A percentile compares a stretch with the other conserved stretches of the same genome.
Conservation (phyloP, 164 flowering plant genomes). For the Magnolia kwangsiensis region DNA sequence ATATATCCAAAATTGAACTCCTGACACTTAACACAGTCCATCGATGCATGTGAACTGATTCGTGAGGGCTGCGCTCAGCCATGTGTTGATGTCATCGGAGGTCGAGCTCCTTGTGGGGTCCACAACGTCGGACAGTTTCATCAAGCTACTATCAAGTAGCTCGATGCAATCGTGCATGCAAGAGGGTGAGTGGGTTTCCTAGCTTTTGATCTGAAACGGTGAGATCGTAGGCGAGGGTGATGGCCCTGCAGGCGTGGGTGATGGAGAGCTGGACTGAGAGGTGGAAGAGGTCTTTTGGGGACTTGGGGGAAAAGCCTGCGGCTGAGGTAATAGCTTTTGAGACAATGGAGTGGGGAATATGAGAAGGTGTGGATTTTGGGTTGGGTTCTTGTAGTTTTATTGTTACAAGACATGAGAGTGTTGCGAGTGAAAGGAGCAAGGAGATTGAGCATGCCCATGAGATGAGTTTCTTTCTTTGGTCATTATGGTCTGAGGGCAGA, state of each 20-base stretch:
- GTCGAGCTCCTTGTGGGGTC: constrained; percentile 2
- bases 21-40: too few species aligned
- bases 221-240: constrained; percentile 7
- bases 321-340: constrained; percentile 2
- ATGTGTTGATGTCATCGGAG: constrained; percentile 31
- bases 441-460: constrained; percentile 6
- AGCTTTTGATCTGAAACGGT: constrained; percentile 2
- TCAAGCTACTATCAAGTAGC: constrained; percentile 23
- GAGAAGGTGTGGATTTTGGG: constrained; percentile 1
- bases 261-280: constrained; percentile 18
- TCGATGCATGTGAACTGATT: constrained; percentile 33
- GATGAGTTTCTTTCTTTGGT: not conserved
- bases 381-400: constrained; percentile 3
- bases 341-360: not conserved
- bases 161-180: constrained; percentile 30
- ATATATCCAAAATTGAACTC: too few species aligned
- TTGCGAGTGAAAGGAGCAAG: constrained; percentile 4
- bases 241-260: constrained; percentile 8
- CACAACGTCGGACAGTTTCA: constrained; percentile 12
- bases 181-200: not conserved
- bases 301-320: not conserved
- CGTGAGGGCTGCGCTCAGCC: constrained; percentile 39
- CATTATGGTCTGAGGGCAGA: constrained; percentile 2
- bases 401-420: constrained; percentile 1
- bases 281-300: constrained; percentile 14